Conservation (phyloP, 75 land plant species). For the Larix kaempferi region DNA sequence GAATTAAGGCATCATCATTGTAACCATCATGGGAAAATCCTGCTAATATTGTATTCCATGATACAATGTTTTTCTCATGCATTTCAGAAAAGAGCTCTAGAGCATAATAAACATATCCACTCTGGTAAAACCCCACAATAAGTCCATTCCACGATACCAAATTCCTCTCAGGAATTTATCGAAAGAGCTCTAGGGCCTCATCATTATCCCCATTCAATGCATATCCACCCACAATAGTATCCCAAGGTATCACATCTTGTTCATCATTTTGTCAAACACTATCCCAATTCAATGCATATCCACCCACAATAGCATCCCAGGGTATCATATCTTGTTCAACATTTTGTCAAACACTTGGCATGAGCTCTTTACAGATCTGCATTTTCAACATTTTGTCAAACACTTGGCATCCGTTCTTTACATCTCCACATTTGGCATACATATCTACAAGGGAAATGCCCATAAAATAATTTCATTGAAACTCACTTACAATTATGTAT, state of each 20-base stretch:
- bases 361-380: too few relatives aligned
- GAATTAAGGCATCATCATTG: not conserved
- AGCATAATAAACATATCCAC: not conserved
- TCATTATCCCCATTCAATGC: slow-evolving; percentile 15
- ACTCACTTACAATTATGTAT: slow-evolving; percentile 16
- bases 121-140: not conserved
- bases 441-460: slow-evolving; percentile 49
- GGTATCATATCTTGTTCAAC: slow-evolving; percentile 13
- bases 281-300: slow-evolving; percentile 23
- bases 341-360: slow-evolving; percentile 31
- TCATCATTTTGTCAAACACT: slow-evolving; percentile 19
- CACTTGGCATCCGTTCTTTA: slow-evolving; percentile 28
- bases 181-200: slow-evolving; percentile 26
- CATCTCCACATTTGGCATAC: slow-evolving; percentile 46
- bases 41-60: slow-evolving; percentile 19
- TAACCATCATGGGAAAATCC: slow-evolving; percentile 8
- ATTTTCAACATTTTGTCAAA: slow-evolving; percentile 18
- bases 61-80: not conserved
- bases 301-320: slow-evolving; percentile 59
- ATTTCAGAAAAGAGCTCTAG: slow-evolving; percentile 3
- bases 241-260: slow-evolving; percentile 37
- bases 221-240: slow-evolving; percentile 48
- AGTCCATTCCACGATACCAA: not conserved
- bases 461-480: slow-evolving; percentile 20
- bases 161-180: slow-evolving; percentile 19